Conservation (phyloP, 1,284 basidiomycete genomes). For the Malassezia cuniculi region DNA sequence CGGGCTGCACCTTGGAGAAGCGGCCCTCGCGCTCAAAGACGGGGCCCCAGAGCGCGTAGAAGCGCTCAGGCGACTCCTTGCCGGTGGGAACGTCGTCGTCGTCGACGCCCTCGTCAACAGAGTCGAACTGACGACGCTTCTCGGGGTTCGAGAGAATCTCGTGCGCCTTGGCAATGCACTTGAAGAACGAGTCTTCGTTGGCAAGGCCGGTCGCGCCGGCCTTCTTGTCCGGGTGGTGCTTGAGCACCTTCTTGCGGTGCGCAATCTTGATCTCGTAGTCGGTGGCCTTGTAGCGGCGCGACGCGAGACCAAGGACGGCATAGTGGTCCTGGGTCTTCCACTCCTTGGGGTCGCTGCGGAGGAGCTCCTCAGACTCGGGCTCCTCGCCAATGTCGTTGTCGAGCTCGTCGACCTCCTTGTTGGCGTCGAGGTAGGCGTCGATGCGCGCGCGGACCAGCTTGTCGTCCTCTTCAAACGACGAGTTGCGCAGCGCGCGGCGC, state of each 20-base stretch:
- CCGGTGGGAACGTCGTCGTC: slow-evolving; percentile 49
- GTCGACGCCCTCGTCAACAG: slow-evolving; percentile 74
- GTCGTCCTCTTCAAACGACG: slow-evolving; percentile 38
- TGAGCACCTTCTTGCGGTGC: slow-evolving; percentile 97
- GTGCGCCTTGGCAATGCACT: slow-evolving; percentile 93
- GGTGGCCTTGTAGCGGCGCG: slow-evolving; percentile 74
- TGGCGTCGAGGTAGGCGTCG: slow-evolving; percentile 47
- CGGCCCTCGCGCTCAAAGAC: slow-evolving; percentile 81
- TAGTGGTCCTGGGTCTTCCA: slow-evolving; percentile 99
- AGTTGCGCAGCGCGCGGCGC: slow-evolving; percentile 32
- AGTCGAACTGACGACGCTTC: slow-evolving; percentile 88
- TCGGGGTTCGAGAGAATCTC: slow-evolving; percentile 79
- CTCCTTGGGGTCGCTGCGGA: slow-evolving; percentile 80
- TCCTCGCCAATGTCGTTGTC: slow-evolving; percentile 78
- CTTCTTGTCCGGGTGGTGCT: slow-evolving; percentile 99
- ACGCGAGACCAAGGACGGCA: slow-evolving; percentile 82
- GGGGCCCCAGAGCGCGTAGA: slow-evolving; percentile 57
- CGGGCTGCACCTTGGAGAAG: slow-evolving; percentile 79
- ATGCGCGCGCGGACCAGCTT: slow-evolving; percentile 23
- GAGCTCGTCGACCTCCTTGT: slow-evolving; percentile 62
- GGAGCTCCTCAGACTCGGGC: slow-evolving; percentile 61
- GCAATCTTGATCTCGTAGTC: slow-evolving; percentile 90
- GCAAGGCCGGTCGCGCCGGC: slow-evolving; percentile 58
- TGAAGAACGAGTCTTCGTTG: slow-evolving; percentile 98
- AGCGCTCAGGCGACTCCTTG: slow-evolving; percentile 51